Base-by-base conservation (phyloP, 345 rosid species). In the Euclidium syriacum region DNA sequence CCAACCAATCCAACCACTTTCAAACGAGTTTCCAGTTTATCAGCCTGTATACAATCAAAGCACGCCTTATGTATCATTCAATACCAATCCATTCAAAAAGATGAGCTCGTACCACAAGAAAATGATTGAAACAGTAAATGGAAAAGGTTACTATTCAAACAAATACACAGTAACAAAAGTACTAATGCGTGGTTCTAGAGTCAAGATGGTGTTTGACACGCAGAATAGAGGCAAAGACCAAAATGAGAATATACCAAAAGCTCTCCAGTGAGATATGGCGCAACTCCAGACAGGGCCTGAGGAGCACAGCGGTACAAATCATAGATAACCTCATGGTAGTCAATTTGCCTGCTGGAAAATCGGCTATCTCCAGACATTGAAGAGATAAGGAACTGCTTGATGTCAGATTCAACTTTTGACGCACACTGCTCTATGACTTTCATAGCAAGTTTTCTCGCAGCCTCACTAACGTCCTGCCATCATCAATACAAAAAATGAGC, bases 241-340 rank as follows among this genome's bases (percentile, higher is more conserved):
- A 34, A 38, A 35, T 11, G 58, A 44, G 9, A 44, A 39, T 58
- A 76, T 92, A 94, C 99, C 99, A 94, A 76, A 46, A 94, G 81
- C 78, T 94, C 99, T 64, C 99, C 99, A 10, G 85, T 86, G 70
- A 94, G 90, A 74, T 90, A 83, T 9, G 97, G 92, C 52, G 86
- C 78, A 49, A 84, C 95, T 73, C 90, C 97, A 3, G 96, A 69
- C 58, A 94, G 77, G 46, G 85, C 75, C 71, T 90, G 91, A 66
- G 97, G 96, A 63, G 96, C 92, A 73, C 95, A 87, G 57, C 73
- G 60, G 73, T 85, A 85, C 55, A 94, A 57, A 66, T 80, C 99
- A 79, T 78, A 94, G 24, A 90, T 85, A 71, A 90, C 90, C 63
- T 94, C 90, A 79, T 90, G 96, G 75, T 83, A 79, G 79, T 90